Evolutionary conservation across 495 filamentous ascomycete species (phyloP).

Genomic region (Neurospora sp.): DNA sequence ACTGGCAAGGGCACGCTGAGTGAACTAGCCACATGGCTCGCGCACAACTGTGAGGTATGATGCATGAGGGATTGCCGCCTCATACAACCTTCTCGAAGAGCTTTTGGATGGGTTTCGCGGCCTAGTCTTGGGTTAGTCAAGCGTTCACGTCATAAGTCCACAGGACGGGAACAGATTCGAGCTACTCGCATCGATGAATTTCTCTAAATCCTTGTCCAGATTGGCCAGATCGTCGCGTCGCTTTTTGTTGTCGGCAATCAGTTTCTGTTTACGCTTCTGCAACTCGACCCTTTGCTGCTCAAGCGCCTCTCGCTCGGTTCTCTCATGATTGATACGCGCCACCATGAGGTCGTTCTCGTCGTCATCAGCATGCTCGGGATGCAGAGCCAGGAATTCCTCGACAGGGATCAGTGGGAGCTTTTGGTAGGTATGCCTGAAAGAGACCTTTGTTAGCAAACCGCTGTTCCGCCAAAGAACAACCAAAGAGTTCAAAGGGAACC

Average conservation of each 20-base stretch:
- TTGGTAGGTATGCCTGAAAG: conserved; percentile 69
- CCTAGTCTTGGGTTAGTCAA: conserved; percentile 38
- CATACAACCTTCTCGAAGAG: conserved; percentile 64
- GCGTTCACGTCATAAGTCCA: neutral
- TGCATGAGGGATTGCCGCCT: conserved; percentile 1
- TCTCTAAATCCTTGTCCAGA: conserved; percentile 80
- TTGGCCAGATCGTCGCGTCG: conserved; percentile 85
- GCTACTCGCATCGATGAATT: conserved; percentile 64
- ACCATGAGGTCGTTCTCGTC: conserved; percentile 77
- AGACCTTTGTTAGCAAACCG: neutral
- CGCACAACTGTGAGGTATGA: neutral
- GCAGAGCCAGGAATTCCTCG: conserved; percentile 69
- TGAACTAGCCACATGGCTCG: neutral
- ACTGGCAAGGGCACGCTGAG: neutral
- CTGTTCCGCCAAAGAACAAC: neutral
- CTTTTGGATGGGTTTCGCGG: conserved; percentile 76
- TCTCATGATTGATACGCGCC: conserved; percentile 86
- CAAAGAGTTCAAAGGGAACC: conserved; percentile 24
- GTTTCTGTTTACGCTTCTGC: conserved; percentile 77
- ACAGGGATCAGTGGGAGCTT: conserved; percentile 74
- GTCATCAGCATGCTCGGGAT: conserved; percentile 60
- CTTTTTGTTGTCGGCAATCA: conserved; percentile 93
- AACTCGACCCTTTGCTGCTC: conserved; percentile 81
- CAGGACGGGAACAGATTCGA: neutral
- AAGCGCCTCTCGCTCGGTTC: conserved; percentile 70